A percentile compares a stretch with the other conserved stretches of the same genome.
These are phyloP conservation scores for Cinnamomum micranthum DNA, from an alignment of 164 flowering plant genomes.

Conservation along the genomic window DNA sequence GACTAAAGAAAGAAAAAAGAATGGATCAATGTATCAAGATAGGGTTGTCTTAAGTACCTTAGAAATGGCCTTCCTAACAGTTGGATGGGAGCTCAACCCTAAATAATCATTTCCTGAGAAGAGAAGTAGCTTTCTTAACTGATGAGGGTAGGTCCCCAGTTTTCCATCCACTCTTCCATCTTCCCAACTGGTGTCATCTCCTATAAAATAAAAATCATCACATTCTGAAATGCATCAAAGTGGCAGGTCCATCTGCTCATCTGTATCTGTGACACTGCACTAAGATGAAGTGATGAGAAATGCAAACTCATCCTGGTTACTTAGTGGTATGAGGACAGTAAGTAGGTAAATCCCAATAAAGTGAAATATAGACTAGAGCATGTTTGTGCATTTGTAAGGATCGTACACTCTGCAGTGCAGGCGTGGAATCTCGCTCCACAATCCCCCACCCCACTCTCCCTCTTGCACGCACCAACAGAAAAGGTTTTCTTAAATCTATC, in stretches of 20 bases:
- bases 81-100: slow-evolving; percentile 90
- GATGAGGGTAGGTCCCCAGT: slow-evolving; percentile 8
- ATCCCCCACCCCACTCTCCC: too few species aligned
- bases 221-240: slow-evolving; percentile 8
- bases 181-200: slow-evolving; percentile 35
- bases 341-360: not conserved
- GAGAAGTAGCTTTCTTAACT: slow-evolving; percentile 52
- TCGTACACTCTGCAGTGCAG: too few species aligned
- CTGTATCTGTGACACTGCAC: not conserved
- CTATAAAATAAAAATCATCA: slow-evolving; percentile 32
- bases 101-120: slow-evolving; percentile 96
- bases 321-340: not conserved
- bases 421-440: too few species aligned
- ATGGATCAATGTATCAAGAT: not conserved
- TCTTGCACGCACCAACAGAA: too few species aligned
- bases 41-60: slow-evolving; percentile 35
- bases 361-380: not conserved
- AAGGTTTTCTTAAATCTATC: too few species aligned
- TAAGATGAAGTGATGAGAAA: slow-evolving; percentile 6
- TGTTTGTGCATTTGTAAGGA: too few species aligned
- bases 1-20: not conserved
- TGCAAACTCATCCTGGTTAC: not conserved
- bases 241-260: not conserved
- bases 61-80: slow-evolving; percentile 61
- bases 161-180: slow-evolving; percentile 17